Conservation (phyloP, 2,329 filamentous ascomycete species). For the Aspergillus floridensis region DNA sequence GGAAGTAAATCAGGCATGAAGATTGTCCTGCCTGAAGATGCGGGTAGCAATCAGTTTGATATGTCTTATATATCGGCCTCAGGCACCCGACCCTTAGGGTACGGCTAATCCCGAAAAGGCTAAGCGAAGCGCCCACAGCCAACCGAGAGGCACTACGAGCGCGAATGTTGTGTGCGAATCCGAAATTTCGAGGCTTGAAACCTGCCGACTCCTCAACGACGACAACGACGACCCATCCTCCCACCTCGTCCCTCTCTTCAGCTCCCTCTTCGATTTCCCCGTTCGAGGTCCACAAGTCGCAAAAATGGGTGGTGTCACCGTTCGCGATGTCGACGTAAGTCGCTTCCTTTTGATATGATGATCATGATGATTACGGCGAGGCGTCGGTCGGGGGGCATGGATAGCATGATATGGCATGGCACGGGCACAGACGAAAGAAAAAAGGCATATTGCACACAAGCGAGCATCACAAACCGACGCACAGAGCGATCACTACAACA, state of each 20-base stretch:
- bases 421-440: neutral
- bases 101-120: constrained; percentile 41
- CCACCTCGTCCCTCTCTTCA: constrained; percentile 33
- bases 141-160: constrained; percentile 31
- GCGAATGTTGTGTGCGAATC: constrained; percentile 31
- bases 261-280: constrained; percentile 23
- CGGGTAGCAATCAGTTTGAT: neutral
- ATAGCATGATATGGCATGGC: constrained; percentile 10
- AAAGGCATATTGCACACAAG: neutral
- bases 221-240: constrained; percentile 39
- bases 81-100: constrained; percentile 32
- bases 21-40: neutral
- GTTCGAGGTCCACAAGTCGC: constrained; percentile 41
- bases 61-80: neutral
- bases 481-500: neutral
- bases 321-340: constrained; percentile 65
- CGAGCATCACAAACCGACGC: neutral
- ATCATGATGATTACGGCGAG: neutral
- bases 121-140: constrained; percentile 43
- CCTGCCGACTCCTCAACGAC: constrained; percentile 34
- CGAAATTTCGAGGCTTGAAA: constrained; percentile 36
- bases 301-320: constrained; percentile 66
- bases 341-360: constrained; percentile 15
- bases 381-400: neutral
- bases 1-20: neutral